Conservation (phyloP, 108 stramenopile species). For the Schizochytrium sp. region DNA sequence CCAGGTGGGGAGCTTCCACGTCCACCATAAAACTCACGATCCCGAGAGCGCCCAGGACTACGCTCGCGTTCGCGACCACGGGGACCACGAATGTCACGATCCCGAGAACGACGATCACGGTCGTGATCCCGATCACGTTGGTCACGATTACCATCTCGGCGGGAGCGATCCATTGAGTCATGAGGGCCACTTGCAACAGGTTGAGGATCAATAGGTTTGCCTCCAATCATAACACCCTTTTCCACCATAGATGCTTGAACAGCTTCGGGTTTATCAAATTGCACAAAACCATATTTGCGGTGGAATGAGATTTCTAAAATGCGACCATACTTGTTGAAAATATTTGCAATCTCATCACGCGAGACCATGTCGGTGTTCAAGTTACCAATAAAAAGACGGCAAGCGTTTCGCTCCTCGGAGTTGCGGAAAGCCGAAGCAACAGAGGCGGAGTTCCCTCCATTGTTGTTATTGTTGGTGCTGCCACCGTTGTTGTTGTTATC, state of each 20-base stretch:
- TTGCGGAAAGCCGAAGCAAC: background rate
- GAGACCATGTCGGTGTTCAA: slow-evolving; percentile 14
- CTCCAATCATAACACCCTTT: background rate
- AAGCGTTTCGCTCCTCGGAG: background rate
- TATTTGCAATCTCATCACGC: background rate
- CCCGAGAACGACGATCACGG: background rate
- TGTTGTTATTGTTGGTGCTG: background rate
- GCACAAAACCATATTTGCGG: slow-evolving; percentile 33
- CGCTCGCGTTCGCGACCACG: background rate
- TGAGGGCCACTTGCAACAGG: background rate
- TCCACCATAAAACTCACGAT: slow-evolving; percentile 3
- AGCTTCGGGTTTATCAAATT: slow-evolving; percentile 29
- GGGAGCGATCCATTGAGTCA: background rate
- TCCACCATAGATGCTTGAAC: slow-evolving; percentile 9
- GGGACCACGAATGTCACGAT: background rate
- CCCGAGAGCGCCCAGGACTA: background rate
- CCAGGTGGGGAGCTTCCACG: background rate
- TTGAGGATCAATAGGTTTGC: slow-evolving; percentile 33
- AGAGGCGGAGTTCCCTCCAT: background rate
- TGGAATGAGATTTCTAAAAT: slow-evolving; percentile 29
- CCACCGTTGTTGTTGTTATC: background rate
- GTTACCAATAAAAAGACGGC: slow-evolving; percentile 49
- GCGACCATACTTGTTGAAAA: slow-evolving; percentile 39
- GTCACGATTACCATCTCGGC: background rate
- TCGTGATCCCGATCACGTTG: background rate